Conservation (phyloP, 441 rosid species). For the Theobroma grandiflorum region DNA sequence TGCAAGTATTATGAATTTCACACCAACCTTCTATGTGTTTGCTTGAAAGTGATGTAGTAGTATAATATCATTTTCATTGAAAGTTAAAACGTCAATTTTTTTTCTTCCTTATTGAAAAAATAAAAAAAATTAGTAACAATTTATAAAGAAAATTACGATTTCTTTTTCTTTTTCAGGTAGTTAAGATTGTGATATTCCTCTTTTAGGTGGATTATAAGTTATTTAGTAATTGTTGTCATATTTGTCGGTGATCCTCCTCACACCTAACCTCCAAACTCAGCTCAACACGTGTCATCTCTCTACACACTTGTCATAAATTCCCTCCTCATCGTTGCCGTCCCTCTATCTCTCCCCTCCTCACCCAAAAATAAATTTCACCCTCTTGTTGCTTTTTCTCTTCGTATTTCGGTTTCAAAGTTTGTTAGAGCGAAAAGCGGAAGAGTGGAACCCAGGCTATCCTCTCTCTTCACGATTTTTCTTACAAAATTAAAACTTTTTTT, state of each 20-base stretch:
- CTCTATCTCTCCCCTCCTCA: not conserved
- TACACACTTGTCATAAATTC: not conserved
- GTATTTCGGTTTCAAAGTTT: slow-evolving; percentile 27
- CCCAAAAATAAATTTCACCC: not conserved
- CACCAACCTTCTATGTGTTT: not conserved
- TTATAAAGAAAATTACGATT: not conserved
- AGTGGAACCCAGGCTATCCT: slow-evolving; percentile 49
- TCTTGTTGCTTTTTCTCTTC: not conserved
- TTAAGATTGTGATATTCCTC: not conserved
- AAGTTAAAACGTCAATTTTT: too few relatives aligned
- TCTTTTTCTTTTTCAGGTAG: not conserved
- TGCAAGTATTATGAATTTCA: not conserved
- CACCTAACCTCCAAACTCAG: not conserved
- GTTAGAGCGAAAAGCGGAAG: slow-evolving; percentile 37
- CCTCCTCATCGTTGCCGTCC: not conserved
- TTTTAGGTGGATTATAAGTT: not conserved
- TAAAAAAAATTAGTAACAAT: not conserved
- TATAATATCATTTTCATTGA: not conserved
- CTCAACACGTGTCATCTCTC: slow-evolving; percentile 14
- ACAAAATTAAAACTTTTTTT: not conserved
- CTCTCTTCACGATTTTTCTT: slow-evolving; percentile 35
- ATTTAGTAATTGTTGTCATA: not conserved
- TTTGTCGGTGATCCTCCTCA: not conserved
- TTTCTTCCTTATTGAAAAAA: not conserved
- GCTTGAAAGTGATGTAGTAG: not conserved